Base-by-base conservation (phyloP, 2,329 filamentous ascomycete species). In the Decorospora gaudefroyi region DNA sequence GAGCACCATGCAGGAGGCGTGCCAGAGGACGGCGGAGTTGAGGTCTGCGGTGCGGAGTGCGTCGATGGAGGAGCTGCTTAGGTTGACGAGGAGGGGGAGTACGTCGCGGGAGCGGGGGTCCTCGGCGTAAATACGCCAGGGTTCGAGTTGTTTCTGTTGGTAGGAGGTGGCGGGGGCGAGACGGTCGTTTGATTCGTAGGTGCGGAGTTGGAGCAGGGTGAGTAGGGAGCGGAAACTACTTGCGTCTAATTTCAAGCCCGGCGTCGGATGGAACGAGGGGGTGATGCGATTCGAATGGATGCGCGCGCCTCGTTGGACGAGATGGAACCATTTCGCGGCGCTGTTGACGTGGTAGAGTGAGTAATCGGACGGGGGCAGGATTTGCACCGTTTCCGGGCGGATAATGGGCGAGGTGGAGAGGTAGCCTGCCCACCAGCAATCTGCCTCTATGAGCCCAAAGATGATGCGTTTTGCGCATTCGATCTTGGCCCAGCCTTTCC, bases 401-500 rank as follows among this genome's bases (percentile, higher is more conserved):
- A 75, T 68, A 35, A 76, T 74, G 3, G 75, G 74, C 10, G 73
- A 69, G n/a, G 70, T 72, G 4, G 73, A 76, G 11, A 77, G 62
- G 35, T 76, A 74, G 1, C 73, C 72, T 6, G 75, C 74, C 54
- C 72, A 77, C 73, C 74, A 77, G 6, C 74, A 75, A 47, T 78
- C 75, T 21, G 72, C 56, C 19, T 76, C 67, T 12, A 78, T 56
- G 12, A 77, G 62, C 4, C 74, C 74, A 11, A 74, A 67, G n/a
- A 77, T 75, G n/a, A 75, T 65, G 21, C 65, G 69, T 55, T 79
- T 79, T 0, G 69, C 70, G 32, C 75, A 78, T 59, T 80, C 78
- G 6, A 79, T 70, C 34, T 75, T 74, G 48, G 73, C 72, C 78
- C 78, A 80, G 2, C 75, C 73, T 52, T 75, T 77, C 78, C 78